Evolutionary conservation across 805 yeast genomes (phyloP).

Genomic region (Wickerhamiella cacticola): DNA sequence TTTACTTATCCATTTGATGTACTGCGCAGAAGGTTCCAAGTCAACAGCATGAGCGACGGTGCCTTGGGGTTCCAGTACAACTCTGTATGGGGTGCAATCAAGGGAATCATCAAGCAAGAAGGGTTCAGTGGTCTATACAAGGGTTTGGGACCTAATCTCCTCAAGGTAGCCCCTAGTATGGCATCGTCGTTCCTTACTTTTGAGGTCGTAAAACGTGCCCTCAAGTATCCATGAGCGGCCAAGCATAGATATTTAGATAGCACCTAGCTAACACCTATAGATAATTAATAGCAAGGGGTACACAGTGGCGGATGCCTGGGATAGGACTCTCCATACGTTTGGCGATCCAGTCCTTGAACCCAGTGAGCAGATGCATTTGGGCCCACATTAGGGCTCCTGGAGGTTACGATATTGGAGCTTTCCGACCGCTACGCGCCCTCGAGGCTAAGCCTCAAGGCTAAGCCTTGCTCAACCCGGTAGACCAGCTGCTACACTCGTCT

Average conservation of each 20-base stretch:
- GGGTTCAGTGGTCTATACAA: slow-evolving; percentile 70
- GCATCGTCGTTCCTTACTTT: slow-evolving; percentile 91
- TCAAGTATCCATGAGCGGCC: neutral
- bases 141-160: slow-evolving; percentile 54
- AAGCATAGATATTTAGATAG: too few species aligned
- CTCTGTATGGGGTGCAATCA: slow-evolving; percentile 64
- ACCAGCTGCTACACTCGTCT: slow-evolving; percentile 1
- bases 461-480: slow-evolving; percentile 5
- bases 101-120: slow-evolving; percentile 55
- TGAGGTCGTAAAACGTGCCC: slow-evolving; percentile 49
- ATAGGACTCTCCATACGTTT: slow-evolving; percentile 7
- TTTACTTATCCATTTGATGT: slow-evolving; percentile 85
- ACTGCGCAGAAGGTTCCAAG: slow-evolving; percentile 81
- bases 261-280: too few species aligned
- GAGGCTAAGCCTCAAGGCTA: too few species aligned
- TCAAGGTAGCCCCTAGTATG: slow-evolving; percentile 89
- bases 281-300: too few species aligned
- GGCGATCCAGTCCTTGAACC: slow-evolving; percentile 9
- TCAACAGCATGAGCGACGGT: slow-evolving; percentile 51
- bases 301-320: too few species aligned
- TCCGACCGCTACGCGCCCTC: too few species aligned
- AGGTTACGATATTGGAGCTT: too few species aligned
- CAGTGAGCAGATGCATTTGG: too few species aligned
- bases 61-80: slow-evolving; percentile 72
- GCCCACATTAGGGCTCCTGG: too few species aligned